phyloP scores from a whole-genome alignment of 106 monocot species.

The Dioscorea alata region DNA sequence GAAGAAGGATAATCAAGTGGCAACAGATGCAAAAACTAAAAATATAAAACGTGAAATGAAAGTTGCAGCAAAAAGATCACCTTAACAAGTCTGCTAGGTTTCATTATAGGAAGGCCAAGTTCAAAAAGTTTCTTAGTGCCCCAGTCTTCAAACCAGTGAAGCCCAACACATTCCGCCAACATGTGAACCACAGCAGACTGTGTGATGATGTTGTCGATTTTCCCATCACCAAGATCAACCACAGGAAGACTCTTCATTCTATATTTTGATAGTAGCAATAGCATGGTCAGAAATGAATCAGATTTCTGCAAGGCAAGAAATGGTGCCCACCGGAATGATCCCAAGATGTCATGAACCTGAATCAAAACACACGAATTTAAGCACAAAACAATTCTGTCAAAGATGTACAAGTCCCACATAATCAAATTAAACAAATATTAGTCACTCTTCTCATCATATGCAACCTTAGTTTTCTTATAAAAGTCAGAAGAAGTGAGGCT shows the following conservation, averaged over 20 bases:
- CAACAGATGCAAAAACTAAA: neutral
- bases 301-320: constrained; percentile 91
- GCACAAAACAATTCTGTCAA: neutral
- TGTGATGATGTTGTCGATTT: constrained; percentile 88
- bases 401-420: neutral
- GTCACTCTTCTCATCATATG: neutral
- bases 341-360: constrained; percentile 87
- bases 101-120: constrained; percentile 75
- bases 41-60: neutral
- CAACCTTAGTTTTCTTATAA: constrained; percentile 81
- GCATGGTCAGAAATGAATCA: constrained; percentile 88
- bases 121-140: constrained; percentile 71
- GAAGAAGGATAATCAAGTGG: too few species aligned
- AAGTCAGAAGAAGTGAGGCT: constrained; percentile 81
- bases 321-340: constrained; percentile 95
- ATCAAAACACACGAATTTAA: neutral
- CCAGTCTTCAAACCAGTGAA: constrained; percentile 93
- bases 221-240: constrained; percentile 79
- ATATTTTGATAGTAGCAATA: constrained; percentile 84
- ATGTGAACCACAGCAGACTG: constrained; percentile 93
- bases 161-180: constrained; percentile 92
- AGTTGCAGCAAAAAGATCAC: constrained; percentile 8
- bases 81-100: constrained; percentile 64
- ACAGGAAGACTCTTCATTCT: constrained; percentile 97
- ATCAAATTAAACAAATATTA: neutral